Conservation (phyloP, 768 basidiomycete species). For the Royoungia palumana region DNA sequence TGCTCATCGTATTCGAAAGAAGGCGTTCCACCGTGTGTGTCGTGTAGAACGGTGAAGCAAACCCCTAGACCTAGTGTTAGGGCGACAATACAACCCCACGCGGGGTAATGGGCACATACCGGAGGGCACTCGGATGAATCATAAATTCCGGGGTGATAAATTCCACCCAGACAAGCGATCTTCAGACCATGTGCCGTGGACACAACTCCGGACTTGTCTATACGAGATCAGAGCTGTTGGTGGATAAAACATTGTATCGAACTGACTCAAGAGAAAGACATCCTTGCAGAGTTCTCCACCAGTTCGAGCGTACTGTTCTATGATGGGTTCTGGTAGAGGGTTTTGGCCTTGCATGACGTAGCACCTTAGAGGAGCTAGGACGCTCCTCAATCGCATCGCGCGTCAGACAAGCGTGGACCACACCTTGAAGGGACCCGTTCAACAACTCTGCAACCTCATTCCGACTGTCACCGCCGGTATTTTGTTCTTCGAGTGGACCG, state of each 20-base stretch:
- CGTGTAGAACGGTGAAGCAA: slow-evolving; percentile 73
- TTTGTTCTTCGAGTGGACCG: slow-evolving; percentile 45
- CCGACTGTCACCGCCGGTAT: slow-evolving; percentile 33
- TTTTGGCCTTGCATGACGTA: slow-evolving; percentile 89
- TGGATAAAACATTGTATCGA: not conserved
- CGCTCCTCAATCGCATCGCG: slow-evolving; percentile 12
- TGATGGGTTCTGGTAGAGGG: slow-evolving; percentile 67
- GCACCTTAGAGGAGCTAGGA: slow-evolving; percentile 78
- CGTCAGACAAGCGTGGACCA: slow-evolving; percentile 5
- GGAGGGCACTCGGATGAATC: slow-evolving; percentile 58
- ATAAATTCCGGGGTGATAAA: slow-evolving; percentile 62
- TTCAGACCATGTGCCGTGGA: slow-evolving; percentile 77
- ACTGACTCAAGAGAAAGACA: slow-evolving; percentile 82
- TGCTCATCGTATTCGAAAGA: slow-evolving; percentile 63
- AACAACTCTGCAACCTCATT: slow-evolving; percentile 60
- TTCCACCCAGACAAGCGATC: slow-evolving; percentile 83
- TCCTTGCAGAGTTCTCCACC: slow-evolving; percentile 80
- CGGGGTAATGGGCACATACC: slow-evolving; percentile 38
- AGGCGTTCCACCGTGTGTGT: slow-evolving; percentile 67
- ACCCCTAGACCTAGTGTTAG: slow-evolving; percentile 47
- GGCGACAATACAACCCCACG: not conserved
- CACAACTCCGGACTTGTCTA: slow-evolving; percentile 79
- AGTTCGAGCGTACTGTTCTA: slow-evolving; percentile 70
- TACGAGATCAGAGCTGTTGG: slow-evolving; percentile 4
- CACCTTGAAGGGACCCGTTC: slow-evolving; percentile 66